Evolutionary conservation across 23 red algal species (phyloP).

Genomic region (Gracilaria gracilis): DNA sequence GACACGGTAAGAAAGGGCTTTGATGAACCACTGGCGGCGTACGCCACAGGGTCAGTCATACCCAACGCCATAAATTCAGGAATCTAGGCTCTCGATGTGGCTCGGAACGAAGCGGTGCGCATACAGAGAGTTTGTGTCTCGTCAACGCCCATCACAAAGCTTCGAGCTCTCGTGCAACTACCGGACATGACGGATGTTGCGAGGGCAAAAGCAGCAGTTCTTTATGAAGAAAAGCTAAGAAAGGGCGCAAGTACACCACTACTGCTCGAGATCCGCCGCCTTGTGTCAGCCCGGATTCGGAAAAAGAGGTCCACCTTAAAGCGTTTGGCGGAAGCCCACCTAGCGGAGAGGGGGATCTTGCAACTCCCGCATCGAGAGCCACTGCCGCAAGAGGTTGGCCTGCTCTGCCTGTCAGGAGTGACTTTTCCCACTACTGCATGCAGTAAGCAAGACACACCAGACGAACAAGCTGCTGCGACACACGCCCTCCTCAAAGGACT

Average conservation of each 20-base stretch:
- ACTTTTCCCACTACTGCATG: no score
- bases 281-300: no score
- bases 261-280: neutral
- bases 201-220: neutral
- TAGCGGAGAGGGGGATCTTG: neutral
- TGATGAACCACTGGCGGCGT: no score
- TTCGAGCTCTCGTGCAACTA: neutral
- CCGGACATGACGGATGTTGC: neutral
- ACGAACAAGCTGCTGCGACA: no score
- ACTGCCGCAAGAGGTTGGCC: no score
- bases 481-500: no score
- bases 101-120: neutral
- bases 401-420: no score
- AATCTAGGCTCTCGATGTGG: neutral
- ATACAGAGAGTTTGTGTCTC: constrained; percentile 14
- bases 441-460: no score
- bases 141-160: neutral
- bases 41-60: no score
- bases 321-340: neutral
- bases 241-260: neutral
- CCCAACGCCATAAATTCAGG: neutral
- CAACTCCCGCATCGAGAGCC: neutral
- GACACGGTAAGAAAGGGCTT: no score
- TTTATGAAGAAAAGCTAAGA: constrained; percentile 9
- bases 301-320: no score